Evolutionary conservation across 2,329 filamentous ascomycete genomes (phyloP), one percentile per base, ranked within the genome.

Genomic region (Aspergillus persii): DNA sequence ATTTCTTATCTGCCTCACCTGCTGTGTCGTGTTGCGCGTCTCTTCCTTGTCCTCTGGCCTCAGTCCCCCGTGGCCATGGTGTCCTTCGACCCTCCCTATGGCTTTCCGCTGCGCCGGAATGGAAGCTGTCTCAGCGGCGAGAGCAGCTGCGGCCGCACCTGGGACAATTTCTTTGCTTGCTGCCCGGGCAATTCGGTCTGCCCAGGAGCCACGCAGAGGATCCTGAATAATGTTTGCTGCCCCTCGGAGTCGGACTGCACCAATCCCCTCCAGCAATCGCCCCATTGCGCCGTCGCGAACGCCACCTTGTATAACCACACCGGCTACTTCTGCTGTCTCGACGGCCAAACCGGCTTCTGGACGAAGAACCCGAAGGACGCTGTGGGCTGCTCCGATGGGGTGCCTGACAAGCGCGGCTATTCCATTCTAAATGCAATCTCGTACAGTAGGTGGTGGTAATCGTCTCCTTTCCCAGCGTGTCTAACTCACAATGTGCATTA

Each of bases 261-360:
- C 3, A 31, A 51, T 9, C 52, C 56, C 4, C 15, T 69, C 3
- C 48, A 62, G 18, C 36, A 57, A n/a, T 52, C 59, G 9, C 66
- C 66, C 8, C 60, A 65, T 30, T 71, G 69, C 29, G 69, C 66
- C 27, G 66, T 71, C 46, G 52, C 36, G 5, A 64, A 62, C 1
- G 62, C 61, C 26, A 62, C 60, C n/a, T 33, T 71, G 47, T 71
- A 66, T 15, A 56, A 70, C 18, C 63, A 64, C 4, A 53, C 55
- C 5, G 66, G 61, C 9, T 68, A 58, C 26, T 70, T 70, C 39
- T 70, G 68, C 48, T 70, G 68, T 18, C 58, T 63, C 11, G 30
- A 53, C 3, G 63, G 53, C 1, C 36, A 31, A 7, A 51, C 51
- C n/a, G 66, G 58, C 2, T 67, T 67, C 49, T 50, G 54, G 57